Percentiles rank a stretch among this genome's conserved stretches.
phyloP scores from a whole-genome alignment of 495 filamentous ascomycete genomes.

The Eremomyces bilateralis region DNA sequence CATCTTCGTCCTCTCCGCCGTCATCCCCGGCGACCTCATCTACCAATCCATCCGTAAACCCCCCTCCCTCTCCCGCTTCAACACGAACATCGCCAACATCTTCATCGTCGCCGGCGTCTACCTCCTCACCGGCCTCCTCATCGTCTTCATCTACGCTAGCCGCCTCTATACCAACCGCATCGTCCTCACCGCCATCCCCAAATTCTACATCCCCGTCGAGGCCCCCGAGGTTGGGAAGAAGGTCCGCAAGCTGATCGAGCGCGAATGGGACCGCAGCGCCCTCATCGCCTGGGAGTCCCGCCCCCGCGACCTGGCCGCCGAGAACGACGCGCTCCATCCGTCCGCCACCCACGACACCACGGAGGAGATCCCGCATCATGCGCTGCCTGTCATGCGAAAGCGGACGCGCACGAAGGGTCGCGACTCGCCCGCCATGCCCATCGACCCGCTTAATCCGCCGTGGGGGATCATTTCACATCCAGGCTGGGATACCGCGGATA shows the following conservation, averaged over 20 bases:
- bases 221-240: slow-evolving; percentile 51
- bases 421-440: slow-evolving; percentile 14
- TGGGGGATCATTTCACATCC: slow-evolving; percentile 73
- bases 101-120: slow-evolving; percentile 67
- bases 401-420: slow-evolving; percentile 6
- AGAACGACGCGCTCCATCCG: slow-evolving; percentile 4
- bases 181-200: slow-evolving; percentile 62
- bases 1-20: slow-evolving; percentile 46
- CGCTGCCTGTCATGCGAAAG: too few relatives aligned
- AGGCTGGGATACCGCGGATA: slow-evolving; percentile 70
- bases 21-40: slow-evolving; percentile 69
- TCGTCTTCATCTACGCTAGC: slow-evolving; percentile 57
- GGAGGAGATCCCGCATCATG: slow-evolving; percentile 4
- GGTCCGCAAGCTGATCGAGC: slow-evolving; percentile 51
- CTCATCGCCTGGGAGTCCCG: slow-evolving; percentile 57
- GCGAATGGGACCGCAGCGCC: slow-evolving; percentile 49
- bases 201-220: slow-evolving; percentile 60
- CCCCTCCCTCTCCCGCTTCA: too few relatives aligned
- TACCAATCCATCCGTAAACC: slow-evolving; percentile 50
- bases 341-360: slow-evolving; percentile 2
- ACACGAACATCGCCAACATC: slow-evolving; percentile 48
- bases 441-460: slow-evolving; percentile 24
- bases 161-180: slow-evolving; percentile 76
- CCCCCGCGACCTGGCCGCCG: slow-evolving; percentile 31
- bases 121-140: slow-evolving; percentile 46